Evolutionary conservation across 2,329 filamentous ascomycete genomes (phyloP).

Genomic region (Xylariales sp.): DNA sequence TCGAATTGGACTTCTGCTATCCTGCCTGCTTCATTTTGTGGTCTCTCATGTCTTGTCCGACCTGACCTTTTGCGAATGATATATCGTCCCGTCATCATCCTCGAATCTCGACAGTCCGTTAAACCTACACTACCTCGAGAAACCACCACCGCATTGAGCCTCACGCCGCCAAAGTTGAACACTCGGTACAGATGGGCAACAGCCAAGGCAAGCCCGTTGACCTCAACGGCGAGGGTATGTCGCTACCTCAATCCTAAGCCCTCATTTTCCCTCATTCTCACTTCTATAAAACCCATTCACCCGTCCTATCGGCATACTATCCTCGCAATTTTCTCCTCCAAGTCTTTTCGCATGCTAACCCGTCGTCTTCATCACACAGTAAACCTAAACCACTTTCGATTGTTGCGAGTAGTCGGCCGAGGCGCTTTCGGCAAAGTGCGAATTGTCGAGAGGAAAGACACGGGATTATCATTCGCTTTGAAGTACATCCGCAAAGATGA

Average conservation of each 20-base stretch:
- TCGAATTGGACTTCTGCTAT: conserved; percentile 29
- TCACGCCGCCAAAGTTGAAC: conserved; percentile 30
- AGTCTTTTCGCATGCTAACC: conserved; percentile 27
- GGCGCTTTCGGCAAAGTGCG: conserved; percentile 98
- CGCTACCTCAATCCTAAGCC: conserved; percentile 13
- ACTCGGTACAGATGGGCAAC: conserved; percentile 79
- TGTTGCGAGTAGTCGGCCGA: conserved; percentile 94
- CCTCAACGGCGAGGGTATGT: conserved; percentile 90
- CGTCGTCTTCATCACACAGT: conserved; percentile 63
- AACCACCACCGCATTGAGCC: conserved; percentile 10
- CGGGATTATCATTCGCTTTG: conserved; percentile 89
- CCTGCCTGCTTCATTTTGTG: conserved; percentile 1
- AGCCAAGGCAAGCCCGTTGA: conserved; percentile 93
- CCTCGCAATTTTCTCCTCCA: neutral
- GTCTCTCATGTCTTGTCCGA: conserved; percentile 37
- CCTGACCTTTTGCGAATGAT: conserved; percentile 21
- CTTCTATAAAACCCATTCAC: neutral
- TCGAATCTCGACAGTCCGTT: conserved; percentile 22
- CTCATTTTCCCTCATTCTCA: conserved; percentile 2
- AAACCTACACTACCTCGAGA: neutral
- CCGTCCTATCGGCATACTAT: neutral
- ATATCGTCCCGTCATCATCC: conserved; percentile 17
- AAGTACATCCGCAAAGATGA: conserved; percentile 99
- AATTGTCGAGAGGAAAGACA: conserved; percentile 98
- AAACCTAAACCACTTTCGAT: conserved; percentile 96